These are phyloP conservation scores for Trichoderma koningiopsis DNA, from an alignment of 2,329 filamentous ascomycete species.

Conservation along the genomic window DNA sequence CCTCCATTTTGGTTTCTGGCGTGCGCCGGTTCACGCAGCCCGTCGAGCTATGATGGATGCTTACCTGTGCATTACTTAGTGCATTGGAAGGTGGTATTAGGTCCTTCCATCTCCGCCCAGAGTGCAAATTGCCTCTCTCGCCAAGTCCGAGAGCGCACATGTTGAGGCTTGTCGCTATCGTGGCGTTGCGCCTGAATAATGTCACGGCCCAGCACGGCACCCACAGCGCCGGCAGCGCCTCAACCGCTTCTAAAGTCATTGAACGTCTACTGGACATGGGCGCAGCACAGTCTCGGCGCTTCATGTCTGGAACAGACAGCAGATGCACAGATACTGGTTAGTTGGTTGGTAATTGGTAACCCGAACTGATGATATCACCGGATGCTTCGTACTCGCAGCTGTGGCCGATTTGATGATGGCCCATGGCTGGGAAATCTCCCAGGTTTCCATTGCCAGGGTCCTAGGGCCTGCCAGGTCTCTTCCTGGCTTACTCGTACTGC, in stretches of 20 bases:
- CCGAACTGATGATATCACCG: background rate
- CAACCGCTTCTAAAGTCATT: background rate
- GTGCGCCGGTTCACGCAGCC: conserved; percentile 19
- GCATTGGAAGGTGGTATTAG: conserved; percentile 7
- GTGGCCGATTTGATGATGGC: conserved; percentile 7
- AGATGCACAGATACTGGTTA: background rate
- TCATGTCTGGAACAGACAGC: background rate
- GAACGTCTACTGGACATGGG: background rate
- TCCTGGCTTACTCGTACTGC: background rate
- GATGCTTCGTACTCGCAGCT: conserved; percentile 13
- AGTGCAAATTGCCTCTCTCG: background rate
- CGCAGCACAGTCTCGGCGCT: background rate
- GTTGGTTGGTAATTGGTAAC: background rate
- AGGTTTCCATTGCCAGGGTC: background rate
- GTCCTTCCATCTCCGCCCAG: conserved; percentile 10
- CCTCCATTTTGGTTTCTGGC: conserved; percentile 7
- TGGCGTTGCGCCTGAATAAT: background rate
- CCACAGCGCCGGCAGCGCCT: background rate
- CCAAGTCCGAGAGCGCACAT: conserved; percentile 3
- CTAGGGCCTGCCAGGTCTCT: background rate
- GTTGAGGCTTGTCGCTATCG: background rate
- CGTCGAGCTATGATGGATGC: background rate
- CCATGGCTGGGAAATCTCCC: background rate
- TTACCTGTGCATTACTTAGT: background rate
- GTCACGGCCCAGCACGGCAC: background rate